These are phyloP conservation scores for Globisporangium echinulatum DNA, from an alignment of 352 stramenopile species.

Conservation along the genomic window DNA sequence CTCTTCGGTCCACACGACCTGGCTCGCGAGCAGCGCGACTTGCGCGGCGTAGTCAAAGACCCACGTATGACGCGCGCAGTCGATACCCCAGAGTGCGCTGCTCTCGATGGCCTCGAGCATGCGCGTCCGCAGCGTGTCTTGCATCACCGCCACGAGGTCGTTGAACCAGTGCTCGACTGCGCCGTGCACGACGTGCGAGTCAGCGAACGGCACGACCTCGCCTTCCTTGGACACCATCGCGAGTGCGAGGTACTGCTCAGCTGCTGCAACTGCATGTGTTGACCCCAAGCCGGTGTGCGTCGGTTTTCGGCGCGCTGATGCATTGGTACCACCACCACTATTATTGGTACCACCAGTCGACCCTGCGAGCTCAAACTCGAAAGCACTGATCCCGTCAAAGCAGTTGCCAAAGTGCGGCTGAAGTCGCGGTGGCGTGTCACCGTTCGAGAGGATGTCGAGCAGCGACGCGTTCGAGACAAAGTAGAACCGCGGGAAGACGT, in stretches of 20 bases:
- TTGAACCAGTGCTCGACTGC: constrained; percentile 93
- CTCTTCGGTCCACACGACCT: constrained; percentile 94
- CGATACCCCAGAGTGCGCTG: constrained; percentile 88
- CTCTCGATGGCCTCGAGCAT: constrained; percentile 91
- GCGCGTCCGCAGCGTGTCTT: constrained; percentile 74
- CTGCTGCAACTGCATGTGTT: constrained; percentile 8
- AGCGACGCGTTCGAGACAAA: constrained; percentile 94
- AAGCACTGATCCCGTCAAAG: constrained; percentile 86
- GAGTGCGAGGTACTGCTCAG: constrained; percentile 66
- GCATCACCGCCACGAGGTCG: constrained; percentile 92
- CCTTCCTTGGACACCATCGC: constrained; percentile 96
- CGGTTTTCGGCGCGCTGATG: background rate
- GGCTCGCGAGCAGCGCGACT: constrained; percentile 80
- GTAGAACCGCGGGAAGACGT: constrained; percentile 95
- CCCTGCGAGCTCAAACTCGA: constrained; percentile 54
- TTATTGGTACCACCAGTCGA: constrained; percentile 5
- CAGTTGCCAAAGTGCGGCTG: constrained; percentile 88
- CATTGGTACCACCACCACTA: no score
- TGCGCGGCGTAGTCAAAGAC: constrained; percentile 89
- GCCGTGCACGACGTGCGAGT: constrained; percentile 77
- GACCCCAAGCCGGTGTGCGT: constrained; percentile 10
- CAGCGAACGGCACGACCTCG: constrained; percentile 82
- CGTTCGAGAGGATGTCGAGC: constrained; percentile 94
- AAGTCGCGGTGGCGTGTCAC: constrained; percentile 81
- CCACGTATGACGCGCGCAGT: constrained; percentile 78